Evolutionary conservation across 345 rosid genomes (phyloP).

Genomic region (Linum usitatissimum): DNA sequence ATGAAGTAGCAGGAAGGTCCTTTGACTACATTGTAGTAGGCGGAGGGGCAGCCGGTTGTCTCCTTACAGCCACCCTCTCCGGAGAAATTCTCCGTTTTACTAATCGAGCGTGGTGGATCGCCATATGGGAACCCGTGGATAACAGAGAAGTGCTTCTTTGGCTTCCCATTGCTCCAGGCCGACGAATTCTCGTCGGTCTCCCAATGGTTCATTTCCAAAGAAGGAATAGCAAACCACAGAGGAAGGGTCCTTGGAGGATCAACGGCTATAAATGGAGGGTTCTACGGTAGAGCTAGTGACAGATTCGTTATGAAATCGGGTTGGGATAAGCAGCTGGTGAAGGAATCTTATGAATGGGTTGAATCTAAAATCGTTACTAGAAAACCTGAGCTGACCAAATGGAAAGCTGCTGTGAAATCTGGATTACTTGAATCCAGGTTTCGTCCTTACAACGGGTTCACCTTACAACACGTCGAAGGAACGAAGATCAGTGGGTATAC

Average conservation of each 20-base stretch:
- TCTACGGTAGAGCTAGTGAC: conserved; percentile 59
- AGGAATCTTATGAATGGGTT: conserved; percentile 57
- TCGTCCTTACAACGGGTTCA: conserved; percentile 55
- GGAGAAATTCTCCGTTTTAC: conserved; percentile 43
- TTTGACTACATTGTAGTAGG: conserved; percentile 63
- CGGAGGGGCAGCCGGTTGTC: conserved; percentile 67
- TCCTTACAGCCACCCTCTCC: conserved; percentile 62
- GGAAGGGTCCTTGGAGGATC: conserved; percentile 73
- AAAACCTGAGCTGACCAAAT: conserved; percentile 41
- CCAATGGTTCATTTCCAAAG: conserved; percentile 45
- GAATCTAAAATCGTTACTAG: conserved; percentile 53
- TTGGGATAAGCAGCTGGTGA: conserved; percentile 51
- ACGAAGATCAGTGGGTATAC: conserved; percentile 65
- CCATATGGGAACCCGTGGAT: conserved; percentile 52
- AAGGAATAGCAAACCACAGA: conserved; percentile 42
- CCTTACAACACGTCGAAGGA: conserved; percentile 53
- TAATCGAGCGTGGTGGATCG: conserved; percentile 59
- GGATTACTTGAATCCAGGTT: conserved; percentile 74
- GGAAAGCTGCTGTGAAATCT: conserved; percentile 51
- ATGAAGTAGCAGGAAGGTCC: conserved; percentile 50
- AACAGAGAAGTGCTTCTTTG: conserved; percentile 29
- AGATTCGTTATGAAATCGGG: conserved; percentile 39
- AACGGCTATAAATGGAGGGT: conserved; percentile 61
- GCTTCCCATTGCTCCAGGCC: conserved; percentile 41
- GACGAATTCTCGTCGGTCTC: conserved; percentile 52